Evolutionary conservation across 2,329 filamentous ascomycete genomes (phyloP), one percentile per base, ranked within the genome.

Genomic region (Septoria petroselini): DNA sequence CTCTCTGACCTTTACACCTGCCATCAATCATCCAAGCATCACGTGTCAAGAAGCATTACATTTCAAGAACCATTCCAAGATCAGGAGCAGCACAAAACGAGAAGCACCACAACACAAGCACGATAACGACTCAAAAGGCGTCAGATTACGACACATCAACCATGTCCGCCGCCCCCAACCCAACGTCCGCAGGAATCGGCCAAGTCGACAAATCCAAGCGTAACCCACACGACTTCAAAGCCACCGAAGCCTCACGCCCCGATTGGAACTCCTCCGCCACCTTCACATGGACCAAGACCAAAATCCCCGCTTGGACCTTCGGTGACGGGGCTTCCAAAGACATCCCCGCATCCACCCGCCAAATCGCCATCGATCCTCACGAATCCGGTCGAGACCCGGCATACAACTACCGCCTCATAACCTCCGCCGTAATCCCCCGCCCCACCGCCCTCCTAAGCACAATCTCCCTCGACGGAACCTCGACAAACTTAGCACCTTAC

Each of bases 401-500:
- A 1, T 81, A 79, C 70, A 95, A 95, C 76, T 95, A 96, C 78
- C 94, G 93, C 71, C 80, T 95, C 14, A 75, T 95, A 55, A 94
- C 95, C 68, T 87, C 83, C 14, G 82, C 81, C 5, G 49, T 60
- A 6, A 50, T 56, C 8, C 58, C 58, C 3, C 58, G 58, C 2
- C 58, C 58, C 1, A 55, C 53, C 11, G 56, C 51, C 1, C 29
- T 58, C 17, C 14, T 55, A 1, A 53, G 48, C 35, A 60, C 57
- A 2, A 23, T 58, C n/a, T 59, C 57, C n/a, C 33, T 23, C 17
- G 55, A 59, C 21, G 58, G 59, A 0, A 42, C 50, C 12, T 44
- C 33, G 18, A 53, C 57, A 7, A 66, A 65, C 31, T 52, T 66
- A 2, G 56, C 64, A 1, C 64, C 63, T 0, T 63, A 65, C 44